phyloP scores from a whole-genome alignment of 495 filamentous ascomycete species.

The Chaetomium fimeti region DNA sequence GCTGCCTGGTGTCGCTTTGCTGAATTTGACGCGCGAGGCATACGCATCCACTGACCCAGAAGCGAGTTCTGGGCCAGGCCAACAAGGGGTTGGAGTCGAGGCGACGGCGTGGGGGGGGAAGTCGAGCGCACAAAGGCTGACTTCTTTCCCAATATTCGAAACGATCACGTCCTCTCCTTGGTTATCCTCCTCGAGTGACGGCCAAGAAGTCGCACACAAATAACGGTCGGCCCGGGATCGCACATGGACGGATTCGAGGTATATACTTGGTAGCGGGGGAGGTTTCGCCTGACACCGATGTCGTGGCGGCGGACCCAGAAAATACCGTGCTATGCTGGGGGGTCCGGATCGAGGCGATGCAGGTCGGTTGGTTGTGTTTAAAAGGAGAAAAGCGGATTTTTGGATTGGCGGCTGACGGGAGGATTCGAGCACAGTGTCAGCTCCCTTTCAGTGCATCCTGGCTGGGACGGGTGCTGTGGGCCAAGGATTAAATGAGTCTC shows the following conservation, averaged over 20 bases:
- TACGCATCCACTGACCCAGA: conserved; percentile 57
- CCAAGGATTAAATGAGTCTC: conserved; percentile 7
- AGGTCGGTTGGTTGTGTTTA: conserved; percentile 16
- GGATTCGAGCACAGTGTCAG: conserved; percentile 31
- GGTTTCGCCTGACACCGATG: background rate
- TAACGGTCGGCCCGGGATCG: background rate
- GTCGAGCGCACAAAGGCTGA: background rate
- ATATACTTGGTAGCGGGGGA: background rate
- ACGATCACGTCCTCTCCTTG: background rate
- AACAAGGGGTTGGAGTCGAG: conserved; percentile 19
- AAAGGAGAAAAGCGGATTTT: conserved; percentile 36
- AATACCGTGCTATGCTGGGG: conserved; percentile 8
- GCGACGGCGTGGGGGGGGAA: conserved; percentile 10
- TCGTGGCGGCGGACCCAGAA: background rate
- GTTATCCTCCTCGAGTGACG: conserved; percentile 1
- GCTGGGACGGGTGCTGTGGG: background rate
- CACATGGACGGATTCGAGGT: background rate
- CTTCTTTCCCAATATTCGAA: background rate
- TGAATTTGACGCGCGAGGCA: conserved; percentile 68
- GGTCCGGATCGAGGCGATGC: conserved; percentile 6
- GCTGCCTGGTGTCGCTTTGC: conserved; percentile 65
- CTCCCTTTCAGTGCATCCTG: background rate
- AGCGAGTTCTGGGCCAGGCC: conserved; percentile 52
- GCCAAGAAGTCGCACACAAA: background rate
- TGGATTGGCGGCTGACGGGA: conserved; percentile 31